Percentiles rank a stretch among this genome's conserved stretches.
Evolutionary conservation across 208 protist species (phyloP).

Genomic region (Angomonas ambiguus): DNA sequence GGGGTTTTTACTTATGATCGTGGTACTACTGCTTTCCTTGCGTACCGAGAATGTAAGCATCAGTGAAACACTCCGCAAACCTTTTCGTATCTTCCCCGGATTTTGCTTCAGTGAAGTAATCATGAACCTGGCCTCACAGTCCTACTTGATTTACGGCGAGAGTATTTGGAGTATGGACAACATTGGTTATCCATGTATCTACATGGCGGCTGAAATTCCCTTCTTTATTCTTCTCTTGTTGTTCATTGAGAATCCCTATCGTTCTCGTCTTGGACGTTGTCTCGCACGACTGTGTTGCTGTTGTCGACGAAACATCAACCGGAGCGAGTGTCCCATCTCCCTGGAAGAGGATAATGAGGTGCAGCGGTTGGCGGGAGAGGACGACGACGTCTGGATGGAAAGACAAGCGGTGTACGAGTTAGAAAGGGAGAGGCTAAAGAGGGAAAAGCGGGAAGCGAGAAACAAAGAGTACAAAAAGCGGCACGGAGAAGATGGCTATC

Average conservation of each 20-base stretch:
- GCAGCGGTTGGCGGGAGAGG: constrained; percentile 33
- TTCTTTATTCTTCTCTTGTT: constrained; percentile 58
- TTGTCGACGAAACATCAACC: not conserved
- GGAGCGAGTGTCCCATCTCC: constrained; percentile 19
- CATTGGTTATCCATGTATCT: constrained; percentile 48
- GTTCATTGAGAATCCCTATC: constrained; percentile 56
- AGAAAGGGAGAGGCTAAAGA: constrained; percentile 12
- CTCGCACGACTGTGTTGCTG: not conserved
- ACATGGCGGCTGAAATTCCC: constrained; percentile 52
- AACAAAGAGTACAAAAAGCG: not conserved
- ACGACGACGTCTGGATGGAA: constrained; percentile 38
- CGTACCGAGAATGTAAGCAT: constrained; percentile 36
- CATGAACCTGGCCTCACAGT: constrained; percentile 40
- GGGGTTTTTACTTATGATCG: constrained; percentile 66
- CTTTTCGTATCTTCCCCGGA: constrained; percentile 65
- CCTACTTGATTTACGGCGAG: constrained; percentile 18
- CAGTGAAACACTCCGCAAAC: constrained; percentile 30
- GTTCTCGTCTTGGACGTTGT: constrained; percentile 12
- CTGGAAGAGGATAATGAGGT: constrained; percentile 25
- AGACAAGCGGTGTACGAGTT: constrained; percentile 28
- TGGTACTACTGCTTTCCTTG: constrained; percentile 41
- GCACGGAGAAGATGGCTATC: not conserved
- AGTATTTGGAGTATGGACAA: constrained; percentile 36
- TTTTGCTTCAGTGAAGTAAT: constrained; percentile 80
- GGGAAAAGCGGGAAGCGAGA: not conserved